Conservation (phyloP, 352 stramenopile species). For the Phytophthora tubulina region DNA sequence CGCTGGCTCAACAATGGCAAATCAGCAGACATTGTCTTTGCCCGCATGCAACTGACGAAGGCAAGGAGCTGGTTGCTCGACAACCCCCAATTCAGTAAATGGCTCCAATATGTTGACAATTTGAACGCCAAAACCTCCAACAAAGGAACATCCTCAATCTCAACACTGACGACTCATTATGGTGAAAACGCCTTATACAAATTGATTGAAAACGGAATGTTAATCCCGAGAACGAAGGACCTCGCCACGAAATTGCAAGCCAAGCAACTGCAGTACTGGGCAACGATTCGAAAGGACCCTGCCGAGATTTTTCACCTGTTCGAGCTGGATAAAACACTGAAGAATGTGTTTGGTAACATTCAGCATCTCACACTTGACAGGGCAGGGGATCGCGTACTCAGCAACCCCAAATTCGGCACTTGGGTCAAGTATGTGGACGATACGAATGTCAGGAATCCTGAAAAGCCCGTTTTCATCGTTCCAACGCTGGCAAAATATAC, state of each 20-base stretch:
- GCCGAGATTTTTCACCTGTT: background rate
- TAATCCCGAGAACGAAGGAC: background rate
- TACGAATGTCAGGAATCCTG: background rate
- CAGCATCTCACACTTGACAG: background rate
- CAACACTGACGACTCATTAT: too few relatives aligned
- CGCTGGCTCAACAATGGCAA: background rate
- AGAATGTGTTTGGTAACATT: too few relatives aligned
- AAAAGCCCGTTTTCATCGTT: background rate
- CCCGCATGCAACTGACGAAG: background rate
- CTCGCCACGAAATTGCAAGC: background rate
- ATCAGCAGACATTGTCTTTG: constrained; percentile 5
- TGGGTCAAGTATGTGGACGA: constrained; percentile 8
- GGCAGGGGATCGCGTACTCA: background rate
- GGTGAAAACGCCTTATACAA: too few relatives aligned
- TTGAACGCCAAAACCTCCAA: background rate
- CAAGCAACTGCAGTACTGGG: background rate
- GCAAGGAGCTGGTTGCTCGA: background rate
- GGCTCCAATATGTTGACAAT: background rate
- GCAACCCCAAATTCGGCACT: background rate
- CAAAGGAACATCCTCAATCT: background rate
- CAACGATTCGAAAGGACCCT: background rate
- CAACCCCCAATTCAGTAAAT: background rate
- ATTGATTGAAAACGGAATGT: too few relatives aligned
- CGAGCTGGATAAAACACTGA: too few relatives aligned
- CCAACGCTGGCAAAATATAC: background rate